Base-by-base conservation (phyloP, 1,139 yeast genomes). In the Geotrichum carabidarum region DNA sequence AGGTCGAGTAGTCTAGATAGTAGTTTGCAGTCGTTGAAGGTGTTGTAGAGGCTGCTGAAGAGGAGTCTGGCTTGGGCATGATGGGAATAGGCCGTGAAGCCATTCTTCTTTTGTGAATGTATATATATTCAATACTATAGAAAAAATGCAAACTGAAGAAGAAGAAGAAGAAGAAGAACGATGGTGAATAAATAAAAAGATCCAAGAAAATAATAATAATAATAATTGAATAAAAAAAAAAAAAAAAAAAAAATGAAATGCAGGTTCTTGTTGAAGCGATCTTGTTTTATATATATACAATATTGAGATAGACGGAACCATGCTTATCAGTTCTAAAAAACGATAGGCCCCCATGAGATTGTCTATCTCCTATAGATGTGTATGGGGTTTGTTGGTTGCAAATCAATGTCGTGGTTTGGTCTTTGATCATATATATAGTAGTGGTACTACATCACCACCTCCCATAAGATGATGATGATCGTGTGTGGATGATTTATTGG, bases 311-410 rank as follows among this genome's bases (percentile, higher is more conserved):
- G 7, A 22, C 11, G 22, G 30, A 38, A 31, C 35, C 48, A 44
- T 44, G 48, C 40, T 44, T 44, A 44, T 44, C 48, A 15, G 48
- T 44, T 44, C 48, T 14, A 14, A 32, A n/a, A 14, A 14, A n/a
- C 40, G 48, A 44, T 44, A 44, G 48, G 48, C n/a, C n/a, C 48
- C 11, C 11, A n/a, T n/a, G n/a, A n/a, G n/a, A n/a, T n/a, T n/a
- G n/a, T n/a, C n/a, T n/a, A n/a, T n/a, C n/a, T n/a, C n/a, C n/a
- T n/a, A n/a, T n/a, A n/a, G n/a, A n/a, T n/a, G n/a, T n/a, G n/a
- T n/a, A n/a, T n/a, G n/a, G n/a, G n/a, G n/a, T n/a, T n/a, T n/a
- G n/a, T n/a, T n/a, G n/a, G n/a, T 14, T 7, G 31, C 3, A 12
- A 30, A 2, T 2, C 36, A 22, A 22, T 22, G 27, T 22, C 3